phyloP scores from a whole-genome alignment of 192 early-diverging fungal genomes.

The Umbelopsis ramanniana region DNA sequence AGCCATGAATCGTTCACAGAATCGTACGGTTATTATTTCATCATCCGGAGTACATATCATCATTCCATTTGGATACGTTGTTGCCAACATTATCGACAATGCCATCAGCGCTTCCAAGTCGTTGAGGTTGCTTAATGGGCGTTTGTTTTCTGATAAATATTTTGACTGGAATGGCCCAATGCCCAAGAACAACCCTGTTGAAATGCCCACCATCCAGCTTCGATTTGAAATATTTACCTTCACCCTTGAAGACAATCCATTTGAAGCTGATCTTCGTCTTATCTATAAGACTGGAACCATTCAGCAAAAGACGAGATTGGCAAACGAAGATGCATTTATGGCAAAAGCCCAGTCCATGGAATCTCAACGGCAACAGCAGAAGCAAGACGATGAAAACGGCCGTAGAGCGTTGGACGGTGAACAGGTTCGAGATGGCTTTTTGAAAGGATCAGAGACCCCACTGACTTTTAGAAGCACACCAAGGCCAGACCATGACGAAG shows the following conservation, averaged over 20 bases:
- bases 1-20: not conserved
- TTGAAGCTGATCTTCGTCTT: constrained; percentile 40
- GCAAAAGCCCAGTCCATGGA: constrained; percentile 38
- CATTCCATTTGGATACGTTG: constrained; percentile 42
- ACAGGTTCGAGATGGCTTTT: constrained; percentile 8
- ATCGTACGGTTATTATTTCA: not conserved
- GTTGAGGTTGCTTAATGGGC: constrained; percentile 29
- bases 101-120: constrained; percentile 35
- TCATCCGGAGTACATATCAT: constrained; percentile 35
- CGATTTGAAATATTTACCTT: constrained; percentile 36
- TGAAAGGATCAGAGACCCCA: not conserved
- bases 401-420: constrained; percentile 13
- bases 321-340: constrained; percentile 42
- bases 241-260: constrained; percentile 50
- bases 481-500: constrained; percentile 29
- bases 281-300: constrained; percentile 41
- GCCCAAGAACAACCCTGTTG: constrained; percentile 27
- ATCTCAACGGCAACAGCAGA: constrained; percentile 15
- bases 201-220: constrained; percentile 34
- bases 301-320: constrained; percentile 43
- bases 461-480: constrained; percentile 33
- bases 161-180: constrained; percentile 33
- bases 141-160: constrained; percentile 26
- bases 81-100: constrained; percentile 44
- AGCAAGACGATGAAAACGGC: not conserved